Evolutionary conservation across 768 basidiomycete species (phyloP), one percentile per base, ranked within the genome.

Genomic region (Leccinum rimulosum): DNA sequence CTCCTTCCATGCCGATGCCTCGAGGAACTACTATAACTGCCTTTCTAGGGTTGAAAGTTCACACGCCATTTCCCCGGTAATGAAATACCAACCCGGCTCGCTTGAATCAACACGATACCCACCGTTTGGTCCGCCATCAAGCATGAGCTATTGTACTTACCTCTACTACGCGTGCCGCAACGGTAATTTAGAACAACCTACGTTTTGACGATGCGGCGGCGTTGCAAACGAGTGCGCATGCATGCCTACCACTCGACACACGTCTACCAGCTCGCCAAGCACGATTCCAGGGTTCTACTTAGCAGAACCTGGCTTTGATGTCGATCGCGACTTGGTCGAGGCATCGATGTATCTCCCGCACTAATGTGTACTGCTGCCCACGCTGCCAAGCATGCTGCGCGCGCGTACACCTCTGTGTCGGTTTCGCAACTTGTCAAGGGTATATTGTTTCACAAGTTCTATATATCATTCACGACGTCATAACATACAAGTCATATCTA

Each of bases 1-100:
- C 63, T 55, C 61, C 53, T 64, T 64, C 60, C 70, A 71, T 59
- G 70, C 70, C 59, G 64, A 60, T 60, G 70, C 70, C 70, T 70
- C 64, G 64, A 72, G 70, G 70, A 68, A 62, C 28, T 51, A 64
- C 67, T 61, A 65, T 54, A 8, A 43, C 31, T 71, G 58, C 70
- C 70, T 56, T 54, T 61, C 49, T 52, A 2, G 60, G 66, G 1
- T 47, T 1, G 35, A 28, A 1, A 10, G 35, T 61, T 62, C 61
- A 56, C 65, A 69, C 68, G 64, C 68, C 68, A 56, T 54, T 51
- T n/a, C 52, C 17, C 53, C 53, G 68, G 67, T 70, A 70, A 68
- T 68, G 67, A 68, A 61, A 36, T 56, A 40, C 53, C 52, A 53
- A 54, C 58, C 60, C 50, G 22, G 58, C 27, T 57, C 57, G 55